phyloP scores from a whole-genome alignment of 352 stramenopile genomes.

The Halophytophthora batemanensis region DNA sequence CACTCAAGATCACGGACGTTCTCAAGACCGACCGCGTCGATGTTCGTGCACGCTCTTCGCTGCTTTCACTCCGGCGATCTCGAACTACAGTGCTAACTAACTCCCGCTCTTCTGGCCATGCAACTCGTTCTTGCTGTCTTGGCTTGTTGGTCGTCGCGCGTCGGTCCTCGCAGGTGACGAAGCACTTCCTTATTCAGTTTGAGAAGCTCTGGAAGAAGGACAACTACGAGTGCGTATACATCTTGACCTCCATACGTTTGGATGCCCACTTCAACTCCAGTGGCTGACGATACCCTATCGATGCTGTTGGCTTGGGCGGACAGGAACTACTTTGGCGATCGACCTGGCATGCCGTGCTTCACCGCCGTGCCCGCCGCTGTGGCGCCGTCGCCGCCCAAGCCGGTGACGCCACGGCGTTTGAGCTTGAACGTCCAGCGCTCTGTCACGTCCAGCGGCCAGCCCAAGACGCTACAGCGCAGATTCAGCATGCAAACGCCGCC shows the following conservation, averaged over 20 bases:
- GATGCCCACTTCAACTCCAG: neutral
- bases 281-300: neutral
- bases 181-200: slow-evolving; percentile 67
- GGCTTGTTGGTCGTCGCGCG: neutral
- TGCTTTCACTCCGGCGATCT: neutral
- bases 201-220: slow-evolving; percentile 83
- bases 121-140: neutral
- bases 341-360: slow-evolving; percentile 3
- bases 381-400: slow-evolving; percentile 12
- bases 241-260: neutral
- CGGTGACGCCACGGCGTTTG: slow-evolving; percentile 25
- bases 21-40: slow-evolving; percentile 69
- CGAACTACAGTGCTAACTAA: neutral
- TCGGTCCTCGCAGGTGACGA: slow-evolving; percentile 32
- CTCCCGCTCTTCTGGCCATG: neutral
- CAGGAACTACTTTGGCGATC: slow-evolving; percentile 63
- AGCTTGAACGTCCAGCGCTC: slow-evolving; percentile 44
- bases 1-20: slow-evolving; percentile 63
- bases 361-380: neutral
- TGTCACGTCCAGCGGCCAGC: slow-evolving; percentile 14
- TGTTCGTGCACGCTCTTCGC: slow-evolving; percentile 15
- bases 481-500: slow-evolving; percentile 38
- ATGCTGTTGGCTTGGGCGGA: neutral
- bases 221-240: slow-evolving; percentile 45
- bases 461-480: slow-evolving; percentile 33